Evolutionary conservation across 2,329 filamentous ascomycete species (phyloP).

Genomic region (Colletotrichum shisoi): DNA sequence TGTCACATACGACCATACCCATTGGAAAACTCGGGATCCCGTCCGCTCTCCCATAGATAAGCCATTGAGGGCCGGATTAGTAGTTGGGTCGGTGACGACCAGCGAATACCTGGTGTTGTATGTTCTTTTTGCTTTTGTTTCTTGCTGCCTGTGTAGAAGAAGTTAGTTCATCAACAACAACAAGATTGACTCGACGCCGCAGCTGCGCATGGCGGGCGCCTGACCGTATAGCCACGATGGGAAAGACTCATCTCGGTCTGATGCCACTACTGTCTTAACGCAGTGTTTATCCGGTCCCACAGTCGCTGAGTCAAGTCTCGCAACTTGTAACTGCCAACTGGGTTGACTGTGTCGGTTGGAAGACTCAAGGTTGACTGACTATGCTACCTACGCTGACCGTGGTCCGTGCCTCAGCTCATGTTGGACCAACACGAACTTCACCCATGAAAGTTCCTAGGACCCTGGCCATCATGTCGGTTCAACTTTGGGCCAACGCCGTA

Average conservation of each 20-base stretch:
- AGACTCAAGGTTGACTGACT: slow-evolving; percentile 3
- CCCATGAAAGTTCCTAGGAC: slow-evolving; percentile 4
- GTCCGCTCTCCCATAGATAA: too few relatives aligned
- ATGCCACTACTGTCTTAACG: background rate
- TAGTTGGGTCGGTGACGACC: too few relatives aligned
- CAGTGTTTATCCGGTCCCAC: background rate
- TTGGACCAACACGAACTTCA: slow-evolving; percentile 6
- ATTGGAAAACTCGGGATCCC: too few relatives aligned
- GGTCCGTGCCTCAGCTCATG: slow-evolving; percentile 1
- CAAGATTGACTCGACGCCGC: too few relatives aligned
- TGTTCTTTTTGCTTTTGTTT: too few relatives aligned
- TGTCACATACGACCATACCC: too few relatives aligned
- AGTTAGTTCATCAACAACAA: too few relatives aligned
- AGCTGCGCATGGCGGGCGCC: too few relatives aligned
- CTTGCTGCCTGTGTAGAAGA: too few relatives aligned
- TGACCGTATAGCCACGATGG: background rate
- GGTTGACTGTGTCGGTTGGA: background rate
- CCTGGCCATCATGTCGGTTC: slow-evolving; percentile 1
- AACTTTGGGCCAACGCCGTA: slow-evolving; percentile 3
- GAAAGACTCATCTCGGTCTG: background rate
- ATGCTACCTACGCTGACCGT: background rate
- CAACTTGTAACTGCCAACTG: background rate
- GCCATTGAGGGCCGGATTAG: too few relatives aligned
- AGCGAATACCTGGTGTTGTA: too few relatives aligned
- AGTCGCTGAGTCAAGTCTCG: background rate